Base-by-base conservation (phyloP, 345 rosid genomes). In the Pistacia integerrima region DNA sequence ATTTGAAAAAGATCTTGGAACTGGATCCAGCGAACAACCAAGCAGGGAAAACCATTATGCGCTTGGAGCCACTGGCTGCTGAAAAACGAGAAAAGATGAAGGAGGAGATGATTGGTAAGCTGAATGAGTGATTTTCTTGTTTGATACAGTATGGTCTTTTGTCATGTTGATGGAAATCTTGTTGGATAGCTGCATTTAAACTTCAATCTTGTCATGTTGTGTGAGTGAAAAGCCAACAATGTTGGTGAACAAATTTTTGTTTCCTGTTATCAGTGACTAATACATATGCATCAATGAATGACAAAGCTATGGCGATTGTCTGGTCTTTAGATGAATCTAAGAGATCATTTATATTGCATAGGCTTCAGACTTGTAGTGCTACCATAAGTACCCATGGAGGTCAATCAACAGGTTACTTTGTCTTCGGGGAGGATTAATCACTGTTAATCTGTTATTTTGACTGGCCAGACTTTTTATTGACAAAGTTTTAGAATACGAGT, bases 81-180 rank as follows among this genome's bases (percentile, higher is more conserved):
- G 94, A 87, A 71, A 92, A 96, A 83, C 83, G 94, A 81, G 98
- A 93, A 84, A 93, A 92, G 83, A 90, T 96, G 99, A 96, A 96
- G 88, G 97, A 93, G 79, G 99, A 96, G 88, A 94, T 93, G 94
- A 85, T 93, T 69, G 91, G 99, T 96, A 84, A 84, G 91, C 73
- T 80, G 51, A 4, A 71, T 64, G 44, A 49, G 36, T 73, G 49
- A 73, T 30, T 17, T 73, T 73, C 14, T 61, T 61, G 68, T 72
- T 14, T 66, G 33, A 12, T 51, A 2, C 59, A 20, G 4, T 59
- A 22, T 59, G 63, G 2, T 59, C 3, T 59, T 59, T 59, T 59
- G 11, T 17, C 33, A 59, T 20, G 28, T 59, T 22, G 20, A 59
- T 22, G 63, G 63, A 59, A 22, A 22, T 22, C 30, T 59, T 59